Conservation (phyloP, 805 yeast species). For the Clavispora asparagi region DNA sequence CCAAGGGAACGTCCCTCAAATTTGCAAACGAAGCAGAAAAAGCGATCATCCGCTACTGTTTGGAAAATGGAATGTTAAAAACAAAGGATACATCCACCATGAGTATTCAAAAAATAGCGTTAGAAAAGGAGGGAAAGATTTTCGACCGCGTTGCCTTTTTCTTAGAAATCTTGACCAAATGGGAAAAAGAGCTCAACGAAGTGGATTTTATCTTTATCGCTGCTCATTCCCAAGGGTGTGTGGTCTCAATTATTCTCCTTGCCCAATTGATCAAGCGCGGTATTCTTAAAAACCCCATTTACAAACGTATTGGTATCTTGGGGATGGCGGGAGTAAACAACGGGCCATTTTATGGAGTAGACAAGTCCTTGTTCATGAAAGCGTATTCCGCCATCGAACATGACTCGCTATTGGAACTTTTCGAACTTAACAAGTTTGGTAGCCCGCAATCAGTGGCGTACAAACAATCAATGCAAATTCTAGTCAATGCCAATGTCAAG, state of each 20-base stretch:
- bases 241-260: constrained; percentile 78
- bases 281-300: constrained; percentile 32
- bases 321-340: constrained; percentile 96
- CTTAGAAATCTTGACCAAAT: constrained; percentile 62
- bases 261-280: constrained; percentile 64
- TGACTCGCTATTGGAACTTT: constrained; percentile 78
- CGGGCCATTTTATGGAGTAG: constrained; percentile 91
- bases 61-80: constrained; percentile 34
- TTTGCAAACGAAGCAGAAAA: constrained; percentile 87
- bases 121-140: constrained; percentile 90
- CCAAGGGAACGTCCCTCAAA: constrained; percentile 90
- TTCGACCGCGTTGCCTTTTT: constrained; percentile 81
- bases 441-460: constrained; percentile 69
- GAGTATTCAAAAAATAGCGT: constrained; percentile 81
- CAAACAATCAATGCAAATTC: constrained; percentile 57
- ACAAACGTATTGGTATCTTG: constrained; percentile 58
- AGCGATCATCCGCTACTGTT: constrained; percentile 60
- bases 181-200: constrained; percentile 50
- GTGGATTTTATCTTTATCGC: constrained; percentile 91
- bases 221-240: constrained; percentile 94
- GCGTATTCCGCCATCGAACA: constrained; percentile 90
- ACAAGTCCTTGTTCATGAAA: constrained; percentile 73
- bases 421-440: constrained; percentile 77
- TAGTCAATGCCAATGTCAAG: constrained; percentile 69
- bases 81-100: constrained; percentile 27